phyloP scores from a whole-genome alignment of 2,329 filamentous ascomycete genomes.

The Amauroascus niger region DNA sequence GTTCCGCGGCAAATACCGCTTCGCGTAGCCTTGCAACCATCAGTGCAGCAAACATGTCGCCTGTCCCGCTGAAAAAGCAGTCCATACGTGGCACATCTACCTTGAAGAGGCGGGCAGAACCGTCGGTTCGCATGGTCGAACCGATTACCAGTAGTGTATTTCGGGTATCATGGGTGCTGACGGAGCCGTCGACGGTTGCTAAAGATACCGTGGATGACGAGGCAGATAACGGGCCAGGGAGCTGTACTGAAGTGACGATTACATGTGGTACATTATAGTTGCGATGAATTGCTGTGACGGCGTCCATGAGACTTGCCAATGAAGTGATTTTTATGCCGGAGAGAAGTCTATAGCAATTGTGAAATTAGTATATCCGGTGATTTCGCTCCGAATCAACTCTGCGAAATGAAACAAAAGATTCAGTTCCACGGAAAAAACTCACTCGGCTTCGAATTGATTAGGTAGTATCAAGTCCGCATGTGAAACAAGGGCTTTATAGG shows the following conservation, averaged over 20 bases:
- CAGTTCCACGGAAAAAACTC: constrained; percentile 26
- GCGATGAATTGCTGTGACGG: constrained; percentile 67
- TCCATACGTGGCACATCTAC: constrained; percentile 79
- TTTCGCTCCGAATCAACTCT: not conserved
- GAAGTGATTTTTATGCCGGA: constrained; percentile 76
- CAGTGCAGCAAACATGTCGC: constrained; percentile 95
- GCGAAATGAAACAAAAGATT: not conserved
- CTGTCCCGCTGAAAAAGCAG: constrained; percentile 91
- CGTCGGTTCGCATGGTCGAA: constrained; percentile 55
- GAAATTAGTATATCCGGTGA: not conserved
- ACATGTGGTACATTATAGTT: constrained; percentile 73
- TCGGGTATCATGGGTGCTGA: constrained; percentile 25
- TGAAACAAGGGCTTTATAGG: constrained; percentile 68
- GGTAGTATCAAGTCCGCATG: constrained; percentile 87
- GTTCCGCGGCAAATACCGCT: constrained; percentile 50
- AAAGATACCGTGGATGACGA: constrained; percentile 23
- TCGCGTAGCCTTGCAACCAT: constrained; percentile 81
- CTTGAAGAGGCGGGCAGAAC: constrained; percentile 71
- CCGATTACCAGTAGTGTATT: constrained; percentile 61
- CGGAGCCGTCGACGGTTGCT: constrained; percentile 17
- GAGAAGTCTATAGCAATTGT: constrained; percentile 52
- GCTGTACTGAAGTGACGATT: constrained; percentile 79
- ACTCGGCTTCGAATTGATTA: constrained; percentile 97
- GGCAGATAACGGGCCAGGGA: constrained; percentile 47
- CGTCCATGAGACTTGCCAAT: constrained; percentile 59